These are phyloP conservation scores for Pterocarpus santalinus DNA, from an alignment of 306 rosid genomes.

Conservation along the genomic window DNA sequence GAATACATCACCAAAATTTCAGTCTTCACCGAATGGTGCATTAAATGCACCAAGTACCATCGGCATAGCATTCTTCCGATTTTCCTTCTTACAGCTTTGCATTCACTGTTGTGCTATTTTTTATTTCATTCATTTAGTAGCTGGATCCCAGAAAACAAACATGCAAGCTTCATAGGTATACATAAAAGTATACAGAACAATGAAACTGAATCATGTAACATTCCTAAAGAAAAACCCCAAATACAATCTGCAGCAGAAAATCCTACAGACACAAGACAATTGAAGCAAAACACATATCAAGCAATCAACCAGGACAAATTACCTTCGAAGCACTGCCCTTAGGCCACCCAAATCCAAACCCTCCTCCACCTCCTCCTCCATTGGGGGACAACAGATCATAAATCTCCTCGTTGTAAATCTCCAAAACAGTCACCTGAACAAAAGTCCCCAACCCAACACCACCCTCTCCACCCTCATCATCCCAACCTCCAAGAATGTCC, in stretches of 20 bases:
- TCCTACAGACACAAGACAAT: conserved; percentile 2
- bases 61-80: too few relatives aligned
- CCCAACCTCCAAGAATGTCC: conserved; percentile 84
- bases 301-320: conserved; percentile 22
- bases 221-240: conserved; percentile 19
- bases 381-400: conserved; percentile 82
- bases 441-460: conserved; percentile 62
- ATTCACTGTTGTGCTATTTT: neutral
- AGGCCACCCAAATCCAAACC: conserved; percentile 89
- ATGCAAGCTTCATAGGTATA: neutral
- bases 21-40: too few relatives aligned
- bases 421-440: conserved; percentile 94
- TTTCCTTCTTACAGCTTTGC: neutral
- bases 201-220: conserved; percentile 16
- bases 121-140: neutral
- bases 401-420: conserved; percentile 96
- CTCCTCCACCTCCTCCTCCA: conserved; percentile 72
- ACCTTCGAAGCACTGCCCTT: conserved; percentile 87
- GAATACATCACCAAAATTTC: too few relatives aligned
- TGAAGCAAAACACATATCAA: neutral
- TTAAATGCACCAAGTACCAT: too few relatives aligned
- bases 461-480: conserved; percentile 48
- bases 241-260: neutral
- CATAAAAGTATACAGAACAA: neutral
- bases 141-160: neutral